Conservation (phyloP, 805 yeast genomes). For the Clavispora carvajalis region DNA sequence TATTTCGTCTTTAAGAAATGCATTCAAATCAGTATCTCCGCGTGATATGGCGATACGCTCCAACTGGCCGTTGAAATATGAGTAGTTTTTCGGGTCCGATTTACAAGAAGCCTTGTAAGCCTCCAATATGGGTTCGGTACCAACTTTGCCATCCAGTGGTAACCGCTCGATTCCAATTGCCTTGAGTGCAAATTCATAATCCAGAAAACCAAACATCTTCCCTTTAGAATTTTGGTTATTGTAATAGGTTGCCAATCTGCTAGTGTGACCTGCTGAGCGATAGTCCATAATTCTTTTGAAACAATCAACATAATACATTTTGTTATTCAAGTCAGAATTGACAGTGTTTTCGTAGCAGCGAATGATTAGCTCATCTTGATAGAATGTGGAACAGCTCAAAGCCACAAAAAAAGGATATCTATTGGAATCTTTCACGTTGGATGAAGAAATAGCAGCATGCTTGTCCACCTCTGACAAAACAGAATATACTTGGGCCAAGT, state of each 20-base stretch:
- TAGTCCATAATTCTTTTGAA: constrained; percentile 20
- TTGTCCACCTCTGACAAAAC: constrained; percentile 36
- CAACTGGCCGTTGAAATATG: constrained; percentile 28
- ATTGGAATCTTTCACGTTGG: constrained; percentile 18
- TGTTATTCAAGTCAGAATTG: constrained; percentile 27
- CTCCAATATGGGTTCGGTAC: constrained; percentile 31
- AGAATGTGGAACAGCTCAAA: constrained; percentile 26
- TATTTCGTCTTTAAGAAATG: constrained; percentile 26
- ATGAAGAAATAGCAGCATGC: constrained; percentile 22
- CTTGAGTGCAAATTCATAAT: constrained; percentile 28
- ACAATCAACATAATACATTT: constrained; percentile 34
- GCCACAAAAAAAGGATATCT: constrained; percentile 23
- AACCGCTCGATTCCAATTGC: constrained; percentile 25
- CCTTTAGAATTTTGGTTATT: constrained; percentile 23
- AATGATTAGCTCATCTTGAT: constrained; percentile 37
- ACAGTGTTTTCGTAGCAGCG: constrained; percentile 36
- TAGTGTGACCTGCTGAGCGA: constrained; percentile 11
- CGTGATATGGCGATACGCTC: constrained; percentile 23
- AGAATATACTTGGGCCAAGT: constrained; percentile 26
- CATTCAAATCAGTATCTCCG: constrained; percentile 15
- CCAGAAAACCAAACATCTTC: constrained; percentile 29
- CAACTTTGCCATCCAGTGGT: constrained; percentile 15
- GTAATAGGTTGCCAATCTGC: constrained; percentile 25
- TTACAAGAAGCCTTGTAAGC: constrained; percentile 28
- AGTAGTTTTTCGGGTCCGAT: constrained; percentile 32